A percentile compares a stretch with the other conserved stretches of the same genome.
These are phyloP conservation scores for Trametes hirsuta DNA, from an alignment of 1,284 basidiomycete genomes.

Conservation along the genomic window DNA sequence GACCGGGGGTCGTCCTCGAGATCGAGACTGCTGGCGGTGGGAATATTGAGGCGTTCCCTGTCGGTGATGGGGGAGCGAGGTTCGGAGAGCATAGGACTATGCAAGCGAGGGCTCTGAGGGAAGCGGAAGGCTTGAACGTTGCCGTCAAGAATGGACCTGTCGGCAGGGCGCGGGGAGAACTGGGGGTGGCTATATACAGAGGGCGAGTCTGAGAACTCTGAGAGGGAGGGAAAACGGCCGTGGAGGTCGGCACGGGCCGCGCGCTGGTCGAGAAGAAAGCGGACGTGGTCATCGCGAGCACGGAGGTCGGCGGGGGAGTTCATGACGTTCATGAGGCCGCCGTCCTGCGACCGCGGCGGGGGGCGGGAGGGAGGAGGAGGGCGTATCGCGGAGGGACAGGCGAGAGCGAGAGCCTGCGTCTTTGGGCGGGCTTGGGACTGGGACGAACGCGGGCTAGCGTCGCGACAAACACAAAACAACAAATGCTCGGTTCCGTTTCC, in stretches of 20 bases:
- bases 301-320: conserved; percentile 32
- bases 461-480: conserved; percentile 25
- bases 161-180: conserved; percentile 51
- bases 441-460: conserved; percentile 23
- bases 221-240: conserved; percentile 53
- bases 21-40: conserved; percentile 56
- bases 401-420: conserved; percentile 5
- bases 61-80: conserved; percentile 35
- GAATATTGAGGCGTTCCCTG: conserved; percentile 51
- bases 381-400: conserved; percentile 25
- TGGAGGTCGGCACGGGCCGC: conserved; percentile 50
- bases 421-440: conserved; percentile 5
- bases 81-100: conserved; percentile 28
- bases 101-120: conserved; percentile 28
- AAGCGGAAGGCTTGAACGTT: conserved; percentile 35
- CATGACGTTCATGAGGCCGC: conserved; percentile 32
- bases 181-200: conserved; percentile 65
- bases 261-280: conserved; percentile 58
- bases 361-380: conserved; percentile 11
- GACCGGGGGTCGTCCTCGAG: conserved; percentile 59
- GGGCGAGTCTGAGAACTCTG: conserved; percentile 66
- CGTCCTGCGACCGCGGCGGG: conserved; percentile 15
- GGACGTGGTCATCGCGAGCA: conserved; percentile 50
- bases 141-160: conserved; percentile 32
- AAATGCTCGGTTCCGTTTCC: conserved; percentile 17